Percentiles rank a stretch among this genome's conserved stretches.
phyloP scores from a whole-genome alignment of 2,329 filamentous ascomycete species.

The Pyrenophora seminiperda region DNA sequence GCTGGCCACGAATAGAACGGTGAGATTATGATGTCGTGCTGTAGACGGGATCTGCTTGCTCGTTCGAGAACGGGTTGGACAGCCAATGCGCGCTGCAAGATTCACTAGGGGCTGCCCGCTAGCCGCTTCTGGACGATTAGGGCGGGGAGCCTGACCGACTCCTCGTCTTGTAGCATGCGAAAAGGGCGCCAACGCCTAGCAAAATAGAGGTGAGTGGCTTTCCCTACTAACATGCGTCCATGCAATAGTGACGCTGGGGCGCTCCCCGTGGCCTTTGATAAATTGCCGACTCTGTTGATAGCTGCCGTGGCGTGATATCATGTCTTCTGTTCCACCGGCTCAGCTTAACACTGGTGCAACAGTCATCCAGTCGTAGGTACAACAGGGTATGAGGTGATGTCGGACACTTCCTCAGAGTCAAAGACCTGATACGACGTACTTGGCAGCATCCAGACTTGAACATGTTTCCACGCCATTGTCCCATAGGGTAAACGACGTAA shows the following conservation, averaged over 20 bases:
- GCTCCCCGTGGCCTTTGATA: not conserved
- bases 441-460: too few species aligned
- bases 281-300: not conserved
- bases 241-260: not conserved
- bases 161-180: slow-evolving; percentile 17
- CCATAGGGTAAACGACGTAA: too few species aligned
- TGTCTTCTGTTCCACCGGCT: not conserved
- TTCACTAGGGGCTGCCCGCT: slow-evolving; percentile 25
- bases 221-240: not conserved
- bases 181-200: not conserved
- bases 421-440: too few species aligned
- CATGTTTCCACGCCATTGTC: too few species aligned
- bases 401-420: not conserved
- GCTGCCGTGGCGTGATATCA: not conserved
- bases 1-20: slow-evolving; percentile 18
- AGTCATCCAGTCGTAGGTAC: not conserved
- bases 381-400: not conserved
- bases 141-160: slow-evolving; percentile 42
- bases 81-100: slow-evolving; percentile 25
- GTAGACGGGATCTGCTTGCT: slow-evolving; percentile 19
- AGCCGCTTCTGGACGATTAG: slow-evolving; percentile 22
- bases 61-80: slow-evolving; percentile 16
- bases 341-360: not conserved
- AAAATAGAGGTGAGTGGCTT: slow-evolving; percentile 17
- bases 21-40: slow-evolving; percentile 9